These are phyloP conservation scores for Boletus pseudo-olivaceus DNA, from an alignment of 768 basidiomycete genomes.

Conservation along the genomic window DNA sequence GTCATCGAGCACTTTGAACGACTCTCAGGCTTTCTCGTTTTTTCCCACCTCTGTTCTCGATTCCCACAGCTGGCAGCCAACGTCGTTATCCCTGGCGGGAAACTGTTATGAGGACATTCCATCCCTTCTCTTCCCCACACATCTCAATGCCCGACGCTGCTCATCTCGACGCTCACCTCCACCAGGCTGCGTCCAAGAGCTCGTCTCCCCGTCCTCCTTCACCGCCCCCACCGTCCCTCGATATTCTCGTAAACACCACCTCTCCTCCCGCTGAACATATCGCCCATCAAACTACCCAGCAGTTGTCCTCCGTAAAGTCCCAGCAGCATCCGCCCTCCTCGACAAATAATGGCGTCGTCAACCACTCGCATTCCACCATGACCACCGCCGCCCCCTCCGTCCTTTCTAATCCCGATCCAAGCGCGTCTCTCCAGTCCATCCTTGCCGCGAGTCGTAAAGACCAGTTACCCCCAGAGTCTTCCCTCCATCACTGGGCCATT, in stretches of 20 bases:
- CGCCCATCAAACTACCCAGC: slow-evolving; percentile 33
- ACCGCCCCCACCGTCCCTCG: slow-evolving; percentile 39
- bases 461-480: slow-evolving; percentile 24
- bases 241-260: slow-evolving; percentile 33
- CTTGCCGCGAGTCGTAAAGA: slow-evolving; percentile 34
- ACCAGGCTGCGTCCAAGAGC: slow-evolving; percentile 30
- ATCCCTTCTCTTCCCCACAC: slow-evolving; percentile 41
- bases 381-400: slow-evolving; percentile 31
- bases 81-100: slow-evolving; percentile 38
- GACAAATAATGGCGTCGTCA: slow-evolving; percentile 25
- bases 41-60: slow-evolving; percentile 44
- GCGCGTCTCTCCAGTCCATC: slow-evolving; percentile 40
- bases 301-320: slow-evolving; percentile 28
- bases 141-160: slow-evolving; percentile 40
- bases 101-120: slow-evolving; percentile 44
- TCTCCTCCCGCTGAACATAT: slow-evolving; percentile 25
- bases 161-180: slow-evolving; percentile 32
- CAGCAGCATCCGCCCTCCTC: slow-evolving; percentile 19
- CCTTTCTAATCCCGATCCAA: slow-evolving; percentile 36
- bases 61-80: slow-evolving; percentile 46
- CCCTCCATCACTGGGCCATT: slow-evolving; percentile 40
- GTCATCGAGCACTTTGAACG: slow-evolving; percentile 22
- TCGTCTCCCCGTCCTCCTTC: slow-evolving; percentile 50
- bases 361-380: slow-evolving; percentile 30
- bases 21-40: slow-evolving; percentile 35